These are phyloP conservation scores for slime mould (Dictyostelium discoideum) DNA, from an alignment of 78 protist genomes.

Conservation along the genomic window DNA sequence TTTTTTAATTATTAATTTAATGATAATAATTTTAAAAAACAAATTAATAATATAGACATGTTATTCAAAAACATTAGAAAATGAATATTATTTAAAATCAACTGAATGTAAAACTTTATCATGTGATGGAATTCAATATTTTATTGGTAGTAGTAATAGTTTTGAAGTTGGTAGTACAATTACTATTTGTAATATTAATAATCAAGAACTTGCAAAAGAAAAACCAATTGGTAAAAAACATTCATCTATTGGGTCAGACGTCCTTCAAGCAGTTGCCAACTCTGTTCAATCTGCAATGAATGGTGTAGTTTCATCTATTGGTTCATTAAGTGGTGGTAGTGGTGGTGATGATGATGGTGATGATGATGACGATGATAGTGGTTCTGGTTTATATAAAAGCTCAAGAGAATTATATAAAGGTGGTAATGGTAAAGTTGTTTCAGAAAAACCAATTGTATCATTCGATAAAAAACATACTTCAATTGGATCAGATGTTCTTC, in stretches of 20 bases:
- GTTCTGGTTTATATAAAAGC: background rate
- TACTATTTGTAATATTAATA: background rate
- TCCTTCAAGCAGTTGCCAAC: background rate
- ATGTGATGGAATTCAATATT: background rate
- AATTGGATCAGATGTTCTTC: background rate
- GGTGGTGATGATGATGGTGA: background rate
- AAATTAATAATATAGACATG: background rate
- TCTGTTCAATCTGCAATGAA: slow-evolving; percentile 5
- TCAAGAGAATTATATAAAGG: background rate
- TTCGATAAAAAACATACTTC: background rate
- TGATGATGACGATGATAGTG: background rate
- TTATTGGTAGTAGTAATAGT: background rate
- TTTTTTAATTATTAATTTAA: no score
- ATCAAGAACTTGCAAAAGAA: background rate
- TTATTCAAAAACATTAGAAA: background rate
- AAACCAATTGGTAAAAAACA: background rate
- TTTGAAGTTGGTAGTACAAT: background rate
- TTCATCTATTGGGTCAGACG: background rate
- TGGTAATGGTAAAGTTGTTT: background rate
- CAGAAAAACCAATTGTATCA: background rate
- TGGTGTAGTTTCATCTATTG: background rate
- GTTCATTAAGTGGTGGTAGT: background rate
- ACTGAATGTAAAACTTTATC: background rate
- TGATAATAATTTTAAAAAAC: background rate
- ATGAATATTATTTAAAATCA: slow-evolving; percentile 4